phyloP scores from a whole-genome alignment of 164 flowering plant species.

The Piper longum region DNA sequence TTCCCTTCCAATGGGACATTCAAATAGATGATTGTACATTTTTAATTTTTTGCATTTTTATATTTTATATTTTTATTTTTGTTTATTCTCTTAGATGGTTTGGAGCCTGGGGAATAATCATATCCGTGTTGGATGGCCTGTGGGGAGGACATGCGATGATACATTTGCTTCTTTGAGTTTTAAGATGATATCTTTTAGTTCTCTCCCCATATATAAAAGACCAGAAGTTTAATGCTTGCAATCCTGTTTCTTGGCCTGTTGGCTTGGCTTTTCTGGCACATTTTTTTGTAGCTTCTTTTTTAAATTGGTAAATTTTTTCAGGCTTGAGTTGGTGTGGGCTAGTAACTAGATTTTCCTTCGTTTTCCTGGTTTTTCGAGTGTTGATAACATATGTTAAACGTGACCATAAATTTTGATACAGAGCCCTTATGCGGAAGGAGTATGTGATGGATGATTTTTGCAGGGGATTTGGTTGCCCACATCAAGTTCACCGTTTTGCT shows the following conservation, averaged over 20 bases:
- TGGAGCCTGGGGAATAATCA: too few species aligned
- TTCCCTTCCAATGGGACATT: too few species aligned
- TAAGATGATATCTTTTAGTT: neutral
- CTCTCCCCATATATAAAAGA: neutral
- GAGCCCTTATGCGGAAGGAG: neutral
- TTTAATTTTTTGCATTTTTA: too few species aligned
- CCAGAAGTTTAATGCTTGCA: neutral
- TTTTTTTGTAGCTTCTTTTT: neutral
- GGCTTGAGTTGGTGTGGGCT: too few species aligned
- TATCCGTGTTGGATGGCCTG: too few species aligned
- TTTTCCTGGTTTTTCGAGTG: too few species aligned
- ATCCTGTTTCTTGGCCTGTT: neutral
- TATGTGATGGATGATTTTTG: neutral
- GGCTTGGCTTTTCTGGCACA: neutral
- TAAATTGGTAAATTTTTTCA: too few species aligned
- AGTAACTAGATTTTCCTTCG: too few species aligned
- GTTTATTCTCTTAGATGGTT: too few species aligned
- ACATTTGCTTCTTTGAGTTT: neutral
- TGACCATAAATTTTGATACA: too few species aligned
- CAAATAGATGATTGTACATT: too few species aligned
- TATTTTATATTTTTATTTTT: too few species aligned
- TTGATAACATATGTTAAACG: neutral
- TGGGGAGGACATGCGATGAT: neutral
- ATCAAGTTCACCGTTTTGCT: slow-evolving; percentile 89
- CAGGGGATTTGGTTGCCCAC: slow-evolving; percentile 88